Evolutionary conservation across 306 rosid species (phyloP).

Genomic region (Bauhinia variegata): DNA sequence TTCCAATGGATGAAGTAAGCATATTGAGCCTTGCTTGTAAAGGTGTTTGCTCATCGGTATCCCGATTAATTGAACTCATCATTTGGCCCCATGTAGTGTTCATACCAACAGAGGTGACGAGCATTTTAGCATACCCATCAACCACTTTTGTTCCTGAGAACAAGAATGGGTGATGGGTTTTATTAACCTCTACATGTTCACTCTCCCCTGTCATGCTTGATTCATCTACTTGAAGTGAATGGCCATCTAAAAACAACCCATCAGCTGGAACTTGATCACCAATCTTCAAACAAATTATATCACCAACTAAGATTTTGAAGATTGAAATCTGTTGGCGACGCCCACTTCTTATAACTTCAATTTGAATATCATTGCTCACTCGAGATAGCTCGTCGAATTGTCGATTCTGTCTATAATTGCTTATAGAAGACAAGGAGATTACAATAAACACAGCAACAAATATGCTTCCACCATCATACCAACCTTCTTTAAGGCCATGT

Average conservation of each 20-base stretch:
- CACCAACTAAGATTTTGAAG: slow-evolving; percentile 49
- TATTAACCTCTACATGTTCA: slow-evolving; percentile 41
- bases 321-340: slow-evolving; percentile 23
- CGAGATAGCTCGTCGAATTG: slow-evolving; percentile 41
- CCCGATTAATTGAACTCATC: slow-evolving; percentile 36
- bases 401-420: slow-evolving; percentile 37
- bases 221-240: slow-evolving; percentile 39
- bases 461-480: slow-evolving; percentile 52
- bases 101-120: slow-evolving; percentile 47
- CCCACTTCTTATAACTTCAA: slow-evolving; percentile 42
- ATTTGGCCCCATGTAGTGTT: slow-evolving; percentile 45
- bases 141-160: slow-evolving; percentile 46
- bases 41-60: slow-evolving; percentile 33
- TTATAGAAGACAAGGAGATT: slow-evolving; percentile 28
- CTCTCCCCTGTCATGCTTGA: slow-evolving; percentile 51
- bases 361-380: slow-evolving; percentile 32
- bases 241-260: slow-evolving; percentile 44
- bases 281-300: slow-evolving; percentile 40
- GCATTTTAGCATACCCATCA: slow-evolving; percentile 44
- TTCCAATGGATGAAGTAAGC: slow-evolving; percentile 30
- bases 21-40: slow-evolving; percentile 36
- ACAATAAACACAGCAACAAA: slow-evolving; percentile 43
- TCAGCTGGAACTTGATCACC: slow-evolving; percentile 56
- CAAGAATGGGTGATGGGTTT: slow-evolving; percentile 33
- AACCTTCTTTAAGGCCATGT: slow-evolving; percentile 44